A percentile compares a stretch with the other conserved stretches of the same genome.
These are phyloP conservation scores for Urtica urens DNA, from an alignment of 306 rosid species.

Conservation along the genomic window DNA sequence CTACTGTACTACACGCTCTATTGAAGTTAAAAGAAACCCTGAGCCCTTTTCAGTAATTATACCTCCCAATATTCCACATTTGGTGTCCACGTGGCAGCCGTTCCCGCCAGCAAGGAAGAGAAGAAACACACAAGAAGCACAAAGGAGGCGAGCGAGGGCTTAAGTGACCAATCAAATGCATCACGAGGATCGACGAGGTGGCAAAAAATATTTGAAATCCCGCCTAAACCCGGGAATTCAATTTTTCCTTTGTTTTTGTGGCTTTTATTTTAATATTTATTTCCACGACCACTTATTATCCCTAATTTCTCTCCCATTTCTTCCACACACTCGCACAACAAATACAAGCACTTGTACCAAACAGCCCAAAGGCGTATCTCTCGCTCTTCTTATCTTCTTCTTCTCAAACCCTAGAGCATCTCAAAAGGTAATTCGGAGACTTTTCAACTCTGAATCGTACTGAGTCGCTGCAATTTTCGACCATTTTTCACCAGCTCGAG, in stretches of 20 bases:
- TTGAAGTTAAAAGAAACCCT: not conserved
- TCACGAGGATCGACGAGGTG: conserved; percentile 53
- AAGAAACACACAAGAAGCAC: conserved; percentile 60
- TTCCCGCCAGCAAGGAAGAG: conserved; percentile 2
- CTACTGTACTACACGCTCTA: no score
- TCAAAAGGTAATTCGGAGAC: conserved; percentile 22
- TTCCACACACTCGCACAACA: conserved; percentile 5
- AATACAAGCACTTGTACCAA: conserved; percentile 17
- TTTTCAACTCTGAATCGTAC: conserved; percentile 15
- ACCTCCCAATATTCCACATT: not conserved
- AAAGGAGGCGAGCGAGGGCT: not conserved
- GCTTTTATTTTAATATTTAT: not conserved
- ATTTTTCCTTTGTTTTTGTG: conserved; percentile 11
- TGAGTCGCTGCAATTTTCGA: not conserved
- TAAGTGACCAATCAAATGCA: not conserved
- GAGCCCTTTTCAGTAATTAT: conserved; percentile 21
- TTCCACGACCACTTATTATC: conserved; percentile 39
- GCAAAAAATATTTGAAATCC: conserved; percentile 47
- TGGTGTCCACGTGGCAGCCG: conserved; percentile 18
- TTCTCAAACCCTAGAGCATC: conserved; percentile 2
- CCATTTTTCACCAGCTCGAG: conserved; percentile 8
- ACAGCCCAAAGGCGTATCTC: conserved; percentile 14
- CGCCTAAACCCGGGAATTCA: conserved; percentile 78
- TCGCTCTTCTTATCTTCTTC: not conserved
- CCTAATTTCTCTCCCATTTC: conserved; percentile 13